Evolutionary conservation across 495 filamentous ascomycete genomes (phyloP).

Genomic region (Choiromyces venosus): DNA sequence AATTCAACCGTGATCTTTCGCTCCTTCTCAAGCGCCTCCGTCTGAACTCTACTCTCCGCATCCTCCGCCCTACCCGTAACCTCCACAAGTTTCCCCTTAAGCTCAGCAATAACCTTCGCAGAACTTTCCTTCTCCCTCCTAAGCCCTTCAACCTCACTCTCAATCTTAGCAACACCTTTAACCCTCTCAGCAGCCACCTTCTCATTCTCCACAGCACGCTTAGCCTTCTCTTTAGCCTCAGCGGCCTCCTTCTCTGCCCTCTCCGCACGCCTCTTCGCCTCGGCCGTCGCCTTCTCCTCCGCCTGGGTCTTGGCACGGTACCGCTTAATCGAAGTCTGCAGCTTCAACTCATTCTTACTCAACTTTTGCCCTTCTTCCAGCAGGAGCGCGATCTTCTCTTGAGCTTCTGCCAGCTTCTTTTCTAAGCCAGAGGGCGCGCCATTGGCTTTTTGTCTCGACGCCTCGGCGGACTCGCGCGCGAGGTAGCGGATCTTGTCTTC

Average conservation of each 20-base stretch:
- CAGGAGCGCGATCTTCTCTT: conserved; percentile 80
- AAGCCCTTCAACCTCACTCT: conserved; percentile 65
- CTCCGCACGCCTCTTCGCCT: conserved; percentile 57
- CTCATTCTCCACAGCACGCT: conserved; percentile 62
- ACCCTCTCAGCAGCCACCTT: conserved; percentile 60
- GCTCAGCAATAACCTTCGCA: conserved; percentile 58
- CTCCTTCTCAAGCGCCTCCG: conserved; percentile 66
- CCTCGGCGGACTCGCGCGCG: conserved; percentile 67
- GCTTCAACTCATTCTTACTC: conserved; percentile 74
- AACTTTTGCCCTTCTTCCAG: conserved; percentile 91
- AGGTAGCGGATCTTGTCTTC: conserved; percentile 86
- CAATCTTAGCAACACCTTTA: conserved; percentile 59
- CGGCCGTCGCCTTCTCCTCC: conserved; percentile 59
- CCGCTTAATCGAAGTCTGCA: conserved; percentile 77
- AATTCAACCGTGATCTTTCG: conserved; percentile 61
- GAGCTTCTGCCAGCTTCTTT: conserved; percentile 76
- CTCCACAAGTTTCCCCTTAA: conserved; percentile 65
- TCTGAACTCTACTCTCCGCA: conserved; percentile 60
- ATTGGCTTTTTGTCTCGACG: conserved; percentile 59
- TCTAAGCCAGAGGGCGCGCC: conserved; percentile 59
- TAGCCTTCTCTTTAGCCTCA: conserved; percentile 55
- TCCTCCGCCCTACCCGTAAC: conserved; percentile 61
- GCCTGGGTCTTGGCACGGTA: conserved; percentile 59
- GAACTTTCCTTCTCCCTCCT: conserved; percentile 62
- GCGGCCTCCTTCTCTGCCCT: conserved; percentile 60